Base-by-base conservation (phyloP, 2,329 filamentous ascomycete genomes). In the Cladophialophora bantiana region DNA sequence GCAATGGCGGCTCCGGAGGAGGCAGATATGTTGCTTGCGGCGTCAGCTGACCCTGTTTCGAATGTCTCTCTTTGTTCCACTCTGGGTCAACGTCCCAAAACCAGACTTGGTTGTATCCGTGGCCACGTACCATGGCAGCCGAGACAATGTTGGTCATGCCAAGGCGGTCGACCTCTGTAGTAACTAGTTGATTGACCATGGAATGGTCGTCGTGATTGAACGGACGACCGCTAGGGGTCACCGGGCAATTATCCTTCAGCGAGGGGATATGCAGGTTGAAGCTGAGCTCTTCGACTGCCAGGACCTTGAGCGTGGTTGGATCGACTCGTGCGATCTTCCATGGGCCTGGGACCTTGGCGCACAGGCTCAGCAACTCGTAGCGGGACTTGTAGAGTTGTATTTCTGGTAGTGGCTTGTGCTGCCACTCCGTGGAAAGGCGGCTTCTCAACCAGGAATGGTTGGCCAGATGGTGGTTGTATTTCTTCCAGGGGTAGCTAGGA, bases 241-340 rank as follows among this genome's bases (percentile, higher is more conserved):
- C 1, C 15, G 15, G 15, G 7, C 13, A n/a, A n/a, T n/a, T 42
- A n/a, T 42, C 40, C 40, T n/a, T 42, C 13, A 35, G 9, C 18
- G 35, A 26, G 36, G 56, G 56, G 9, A 59, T 36, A 31, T 45
- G 56, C 18, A 59, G 38, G 56, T 15, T 18, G 38, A 42, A 59
- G 38, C 36, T 40, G n/a, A 40, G 15, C 18, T 26, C 10, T 15
- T 59, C 56, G 15, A 59, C 56, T 2, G 38, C 56, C 56, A 42
- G 26, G 38, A 59, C 26, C 12, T 4, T 15, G 5, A 59, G 38
- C 31, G 20, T 9, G 15, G n/a, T 15, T 12, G 55, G 53, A 12
- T 18, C n/a, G 40, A 59, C 34, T n/a, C 48, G 54, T 2, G 62
- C 55, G 26, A 64, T 64, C 7, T 35, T 34, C 62, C 62, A 59